Base-by-base conservation (phyloP, 2,329 filamentous ascomycete species). In the Incumbomyces lentus region DNA sequence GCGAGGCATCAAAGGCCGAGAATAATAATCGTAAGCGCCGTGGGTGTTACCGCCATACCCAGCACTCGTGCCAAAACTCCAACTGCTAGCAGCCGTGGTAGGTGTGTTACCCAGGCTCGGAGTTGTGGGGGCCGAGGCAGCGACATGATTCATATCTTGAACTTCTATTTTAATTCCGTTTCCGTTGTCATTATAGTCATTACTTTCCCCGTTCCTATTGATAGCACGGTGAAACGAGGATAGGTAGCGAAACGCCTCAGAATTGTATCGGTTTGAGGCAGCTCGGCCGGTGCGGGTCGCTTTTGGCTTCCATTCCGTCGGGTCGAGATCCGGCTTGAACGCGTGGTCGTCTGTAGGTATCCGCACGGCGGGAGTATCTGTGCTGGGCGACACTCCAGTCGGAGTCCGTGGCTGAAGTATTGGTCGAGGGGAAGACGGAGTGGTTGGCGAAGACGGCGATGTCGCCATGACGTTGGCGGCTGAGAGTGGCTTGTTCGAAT, bases 231-330 rank as follows among this genome's bases (percentile, higher is more conserved):
- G 66, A 58, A 71, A 71, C 41, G 64, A 62, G 30, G 66, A 65
- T 22, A 71, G 60, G 48, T 68, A 71, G 31, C 58, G 56, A 60
- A 65, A 70, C 18, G 68, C 68, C 31, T 70, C 68, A 43, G 62
- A 68, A 18, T 59, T 57, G 6, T 59, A 41, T 34, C 55, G 52
- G 47, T 46, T 52, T 31, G 48, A 49, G 68, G 67, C 62, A n/a
- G 41, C 16, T 12, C 41, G 31, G n/a, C 11, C 33, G 13, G 16
- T 29, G 12, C 31, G 41, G 34, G 16, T 35, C 33, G 41, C 10
- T 58, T 68, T 64, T 17, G 68, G 68, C 60, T 71, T 71, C 69
- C 69, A 71, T 61, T 71, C 68, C 41, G 67, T 68, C 44, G 68
- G 68, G 58, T 71, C 68, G 50, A 68, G 64, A 69, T 71, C 68